phyloP scores from a whole-genome alignment of 1,139 yeast species.

The Magnusiomyces tetraspermus region DNA sequence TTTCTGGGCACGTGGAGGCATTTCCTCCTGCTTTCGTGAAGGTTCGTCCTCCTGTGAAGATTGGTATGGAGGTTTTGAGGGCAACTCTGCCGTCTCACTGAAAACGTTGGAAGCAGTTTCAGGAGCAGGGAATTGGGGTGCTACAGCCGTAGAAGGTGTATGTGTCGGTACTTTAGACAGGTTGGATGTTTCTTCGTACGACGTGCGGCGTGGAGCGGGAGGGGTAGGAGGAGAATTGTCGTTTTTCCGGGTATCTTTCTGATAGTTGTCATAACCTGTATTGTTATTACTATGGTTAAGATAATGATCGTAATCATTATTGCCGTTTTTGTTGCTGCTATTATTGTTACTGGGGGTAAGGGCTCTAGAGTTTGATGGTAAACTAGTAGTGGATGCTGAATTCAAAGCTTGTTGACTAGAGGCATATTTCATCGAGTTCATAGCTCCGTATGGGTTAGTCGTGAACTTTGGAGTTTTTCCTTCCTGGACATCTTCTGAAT shows the following conservation, averaged over 20 bases:
- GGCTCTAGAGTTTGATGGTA: background rate
- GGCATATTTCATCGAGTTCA: background rate
- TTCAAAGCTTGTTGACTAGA: constrained; percentile 8
- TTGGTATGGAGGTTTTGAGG: background rate
- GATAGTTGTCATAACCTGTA: background rate
- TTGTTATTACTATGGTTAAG: background rate
- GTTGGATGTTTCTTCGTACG: constrained; percentile 5
- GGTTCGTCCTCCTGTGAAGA: constrained; percentile 11
- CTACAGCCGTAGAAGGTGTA: constrained; percentile 6
- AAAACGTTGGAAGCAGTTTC: constrained; percentile 1
- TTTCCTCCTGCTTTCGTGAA: constrained; percentile 4
- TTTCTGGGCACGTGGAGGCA: too few species aligned
- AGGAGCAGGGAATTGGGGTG: constrained; percentile 4
- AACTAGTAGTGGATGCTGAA: constrained; percentile 1
- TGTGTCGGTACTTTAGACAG: constrained; percentile 9
- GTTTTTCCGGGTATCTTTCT: background rate
- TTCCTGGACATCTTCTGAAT: constrained; percentile 9
- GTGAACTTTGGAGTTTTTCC: constrained; percentile 6
- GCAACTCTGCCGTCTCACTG: background rate
- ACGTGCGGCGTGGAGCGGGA: background rate
- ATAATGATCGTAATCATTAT: background rate
- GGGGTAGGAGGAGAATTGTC: background rate
- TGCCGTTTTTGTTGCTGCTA: background rate
- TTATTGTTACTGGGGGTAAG: background rate
- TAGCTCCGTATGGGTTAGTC: constrained; percentile 8